These are phyloP conservation scores for Gorgonomyces haynaldii DNA, from an alignment of 192 early-diverging fungal species.

Conservation along the genomic window DNA sequence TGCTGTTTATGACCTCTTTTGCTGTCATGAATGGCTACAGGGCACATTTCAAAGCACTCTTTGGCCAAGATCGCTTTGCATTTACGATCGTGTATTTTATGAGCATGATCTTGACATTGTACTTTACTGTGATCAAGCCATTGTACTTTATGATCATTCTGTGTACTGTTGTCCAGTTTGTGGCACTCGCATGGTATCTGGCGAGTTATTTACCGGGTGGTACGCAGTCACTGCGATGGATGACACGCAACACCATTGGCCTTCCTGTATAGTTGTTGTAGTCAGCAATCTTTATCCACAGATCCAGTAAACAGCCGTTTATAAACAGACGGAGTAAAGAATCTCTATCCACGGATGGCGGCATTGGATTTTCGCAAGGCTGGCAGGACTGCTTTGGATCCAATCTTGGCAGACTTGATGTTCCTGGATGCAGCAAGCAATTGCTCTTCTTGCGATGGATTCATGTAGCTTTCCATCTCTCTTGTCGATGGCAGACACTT, in stretches of 20 bases:
- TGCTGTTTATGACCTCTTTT: slow-evolving; percentile 8
- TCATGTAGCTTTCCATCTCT: slow-evolving; percentile 5
- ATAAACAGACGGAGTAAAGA: too few relatives aligned
- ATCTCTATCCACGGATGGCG: too few relatives aligned
- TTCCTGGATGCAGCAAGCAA: background rate
- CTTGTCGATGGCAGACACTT: slow-evolving; percentile 38
- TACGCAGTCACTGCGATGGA: slow-evolving; percentile 1
- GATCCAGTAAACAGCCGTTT: too few relatives aligned
- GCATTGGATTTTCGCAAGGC: too few relatives aligned
- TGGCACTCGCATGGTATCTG: slow-evolving; percentile 74
- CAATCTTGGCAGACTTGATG: background rate
- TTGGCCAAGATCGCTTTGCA: slow-evolving; percentile 63
- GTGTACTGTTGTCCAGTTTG: slow-evolving; percentile 62
- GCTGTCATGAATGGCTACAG: slow-evolving; percentile 13
- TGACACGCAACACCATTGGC: background rate
- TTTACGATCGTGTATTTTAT: slow-evolving; percentile 73
- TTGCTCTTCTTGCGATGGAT: background rate
- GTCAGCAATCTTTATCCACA: too few relatives aligned
- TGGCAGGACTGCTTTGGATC: too few relatives aligned
- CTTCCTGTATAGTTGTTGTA: slow-evolving; percentile 9
- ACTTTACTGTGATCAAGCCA: slow-evolving; percentile 54
- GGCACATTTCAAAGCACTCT: slow-evolving; percentile 68
- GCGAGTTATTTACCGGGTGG: slow-evolving; percentile 69
- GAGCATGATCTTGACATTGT: slow-evolving; percentile 75
- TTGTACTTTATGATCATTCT: slow-evolving; percentile 67